Conservation (phyloP, 345 rosid species). For the Sisymbrium irio region DNA sequence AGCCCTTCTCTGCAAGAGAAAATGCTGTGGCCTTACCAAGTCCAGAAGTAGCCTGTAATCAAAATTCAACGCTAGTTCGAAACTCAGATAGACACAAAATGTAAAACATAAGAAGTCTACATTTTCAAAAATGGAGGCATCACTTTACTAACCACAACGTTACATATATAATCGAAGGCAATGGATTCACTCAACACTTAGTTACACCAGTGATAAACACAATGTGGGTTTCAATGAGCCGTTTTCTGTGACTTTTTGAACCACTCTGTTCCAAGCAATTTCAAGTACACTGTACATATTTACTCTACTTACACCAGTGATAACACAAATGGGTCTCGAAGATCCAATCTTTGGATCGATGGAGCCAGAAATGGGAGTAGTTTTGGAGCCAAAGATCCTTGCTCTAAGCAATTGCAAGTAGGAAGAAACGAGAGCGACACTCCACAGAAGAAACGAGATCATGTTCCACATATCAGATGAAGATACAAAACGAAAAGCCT, state of each 20-base stretch:
- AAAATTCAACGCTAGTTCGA: background rate
- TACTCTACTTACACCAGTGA: slow-evolving; percentile 62
- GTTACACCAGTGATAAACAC: background rate
- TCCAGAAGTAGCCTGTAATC: slow-evolving; percentile 70
- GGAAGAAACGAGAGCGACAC: slow-evolving; percentile 48
- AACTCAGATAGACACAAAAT: background rate
- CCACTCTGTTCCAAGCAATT: background rate
- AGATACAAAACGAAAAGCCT: slow-evolving; percentile 43
- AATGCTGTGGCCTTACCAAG: slow-evolving; percentile 70
- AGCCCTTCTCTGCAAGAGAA: slow-evolving; percentile 68
- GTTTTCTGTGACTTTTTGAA: background rate
- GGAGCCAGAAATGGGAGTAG: slow-evolving; percentile 30
- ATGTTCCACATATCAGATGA: slow-evolving; percentile 61
- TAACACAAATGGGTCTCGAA: slow-evolving; percentile 53
- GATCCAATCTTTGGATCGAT: slow-evolving; percentile 23
- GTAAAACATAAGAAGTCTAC: background rate
- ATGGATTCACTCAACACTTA: background rate
- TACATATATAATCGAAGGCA: background rate
- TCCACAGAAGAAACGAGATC: slow-evolving; percentile 68
- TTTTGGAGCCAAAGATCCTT: slow-evolving; percentile 34
- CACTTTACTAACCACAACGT: background rate
- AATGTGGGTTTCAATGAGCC: background rate
- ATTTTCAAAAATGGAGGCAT: background rate
- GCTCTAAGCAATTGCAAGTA: slow-evolving; percentile 46
- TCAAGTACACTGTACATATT: background rate